phyloP scores from a whole-genome alignment of 2,329 filamentous ascomycete genomes.

The Arthrobotrys megalospora region DNA sequence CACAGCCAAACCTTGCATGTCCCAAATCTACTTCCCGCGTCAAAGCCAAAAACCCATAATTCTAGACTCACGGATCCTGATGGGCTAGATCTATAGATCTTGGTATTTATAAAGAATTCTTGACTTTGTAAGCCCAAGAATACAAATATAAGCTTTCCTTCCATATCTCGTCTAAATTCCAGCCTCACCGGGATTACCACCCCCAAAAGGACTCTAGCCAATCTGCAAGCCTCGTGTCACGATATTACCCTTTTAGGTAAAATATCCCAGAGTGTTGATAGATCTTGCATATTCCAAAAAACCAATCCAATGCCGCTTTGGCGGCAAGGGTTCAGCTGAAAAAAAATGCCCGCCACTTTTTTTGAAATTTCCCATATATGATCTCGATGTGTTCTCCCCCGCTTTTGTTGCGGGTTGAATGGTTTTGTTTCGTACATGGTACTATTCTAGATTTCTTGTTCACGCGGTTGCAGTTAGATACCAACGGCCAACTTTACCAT shows the following conservation, averaged over 20 bases:
- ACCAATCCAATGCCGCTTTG: not conserved
- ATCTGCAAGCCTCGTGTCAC: constrained; percentile 23
- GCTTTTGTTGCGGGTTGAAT: not conserved
- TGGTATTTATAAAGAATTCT: not conserved
- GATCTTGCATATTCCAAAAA: constrained; percentile 32
- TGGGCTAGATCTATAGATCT: no score
- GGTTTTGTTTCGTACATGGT: not conserved
- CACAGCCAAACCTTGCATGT: no score
- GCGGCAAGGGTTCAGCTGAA: constrained; percentile 26
- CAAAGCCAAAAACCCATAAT: no score
- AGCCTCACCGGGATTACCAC: constrained; percentile 10
- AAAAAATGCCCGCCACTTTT: no score
- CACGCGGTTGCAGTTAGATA: not conserved
- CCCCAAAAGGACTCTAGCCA: constrained; percentile 21
- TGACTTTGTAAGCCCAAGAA: not conserved
- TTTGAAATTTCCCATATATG: not conserved
- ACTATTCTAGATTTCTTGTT: not conserved
- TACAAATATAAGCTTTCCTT: not conserved
- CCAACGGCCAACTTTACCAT: constrained; percentile 8
- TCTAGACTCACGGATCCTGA: no score
- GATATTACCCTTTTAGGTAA: constrained; percentile 39
- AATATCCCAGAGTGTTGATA: constrained; percentile 40
- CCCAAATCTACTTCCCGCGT: no score
- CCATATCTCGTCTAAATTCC: not conserved
- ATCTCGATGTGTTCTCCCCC: constrained; percentile 12